These are phyloP conservation scores for Retiboletus fuscus DNA, from an alignment of 1,284 basidiomycete genomes.

Conservation along the genomic window DNA sequence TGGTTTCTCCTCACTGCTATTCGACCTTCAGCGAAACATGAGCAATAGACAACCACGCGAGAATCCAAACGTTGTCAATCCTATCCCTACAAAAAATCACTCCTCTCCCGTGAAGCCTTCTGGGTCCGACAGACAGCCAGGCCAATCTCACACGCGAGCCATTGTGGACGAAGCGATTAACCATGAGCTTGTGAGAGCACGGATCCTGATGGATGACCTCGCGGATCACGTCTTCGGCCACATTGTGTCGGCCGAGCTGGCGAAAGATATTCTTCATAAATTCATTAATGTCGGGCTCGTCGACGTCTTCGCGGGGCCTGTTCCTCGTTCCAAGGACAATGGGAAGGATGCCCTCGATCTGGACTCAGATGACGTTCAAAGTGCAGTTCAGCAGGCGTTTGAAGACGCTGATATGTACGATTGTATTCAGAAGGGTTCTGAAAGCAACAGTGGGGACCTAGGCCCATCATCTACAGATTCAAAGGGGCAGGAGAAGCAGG, in stretches of 20 bases:
- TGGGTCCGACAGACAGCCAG: too few species aligned
- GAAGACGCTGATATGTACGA: slow-evolving; percentile 10
- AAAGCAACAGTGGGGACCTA: rapidly evolving
- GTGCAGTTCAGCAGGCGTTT: slow-evolving; percentile 19
- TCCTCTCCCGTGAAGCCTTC: slow-evolving; percentile 27
- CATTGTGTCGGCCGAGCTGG: too few species aligned
- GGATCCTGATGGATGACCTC: too few species aligned
- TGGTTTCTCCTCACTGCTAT: not conserved
- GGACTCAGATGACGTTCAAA: not conserved
- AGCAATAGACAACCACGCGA: not conserved
- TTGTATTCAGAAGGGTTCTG: not conserved
- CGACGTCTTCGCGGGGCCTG: slow-evolving; percentile 1
- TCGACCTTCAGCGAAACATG: slow-evolving; percentile 26
- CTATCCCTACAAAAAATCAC: not conserved
- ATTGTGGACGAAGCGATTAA: too few species aligned
- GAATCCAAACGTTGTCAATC: not conserved
- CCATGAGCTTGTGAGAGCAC: too few species aligned
- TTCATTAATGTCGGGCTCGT: slow-evolving; percentile 13
- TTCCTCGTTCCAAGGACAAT: rapidly evolving
- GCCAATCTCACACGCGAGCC: too few species aligned
- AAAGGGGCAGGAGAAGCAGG: slow-evolving; percentile 6
- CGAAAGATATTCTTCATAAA: slow-evolving; percentile 7
- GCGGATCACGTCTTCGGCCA: too few species aligned
- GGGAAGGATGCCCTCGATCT: not conserved
- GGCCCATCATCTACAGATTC: not conserved